Evolutionary conservation across 2,329 filamentous ascomycete genomes (phyloP).

Genomic region (Pestalotiopsis sp.): DNA sequence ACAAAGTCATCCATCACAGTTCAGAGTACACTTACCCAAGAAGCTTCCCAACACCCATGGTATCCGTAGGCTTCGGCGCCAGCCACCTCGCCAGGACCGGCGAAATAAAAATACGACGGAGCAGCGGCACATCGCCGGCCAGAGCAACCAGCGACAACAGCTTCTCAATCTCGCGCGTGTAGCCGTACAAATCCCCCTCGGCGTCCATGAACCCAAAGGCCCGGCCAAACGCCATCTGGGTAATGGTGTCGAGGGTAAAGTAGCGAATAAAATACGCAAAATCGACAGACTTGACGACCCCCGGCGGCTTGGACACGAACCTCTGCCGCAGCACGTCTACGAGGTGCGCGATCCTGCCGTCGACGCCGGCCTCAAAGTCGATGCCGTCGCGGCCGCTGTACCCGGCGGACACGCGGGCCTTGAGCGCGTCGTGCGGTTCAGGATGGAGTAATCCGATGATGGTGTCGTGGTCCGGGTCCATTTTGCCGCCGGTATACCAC

Average conservation of each 20-base stretch:
- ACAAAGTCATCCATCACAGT: fast-evolving
- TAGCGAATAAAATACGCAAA: slow-evolving; percentile 14
- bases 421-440: slow-evolving; percentile 41
- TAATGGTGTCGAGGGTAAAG: slow-evolving; percentile 15
- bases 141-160: neutral
- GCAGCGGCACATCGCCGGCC: neutral
- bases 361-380: slow-evolving; percentile 39
- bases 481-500: slow-evolving; percentile 52
- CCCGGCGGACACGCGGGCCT: slow-evolving; percentile 40
- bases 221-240: slow-evolving; percentile 2
- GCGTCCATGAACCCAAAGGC: slow-evolving; percentile 14
- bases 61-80: neutral
- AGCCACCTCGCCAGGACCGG: neutral
- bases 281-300: neutral
- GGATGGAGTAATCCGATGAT: slow-evolving; percentile 52
- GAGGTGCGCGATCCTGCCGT: slow-evolving; percentile 45
- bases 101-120: neutral
- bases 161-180: slow-evolving; percentile 1
- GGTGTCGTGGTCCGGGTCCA: slow-evolving; percentile 58
- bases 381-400: slow-evolving; percentile 28
- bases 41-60: slow-evolving; percentile 3
- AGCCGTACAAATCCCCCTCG: slow-evolving; percentile 12
- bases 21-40: slow-evolving; percentile 4
- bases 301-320: slow-evolving; percentile 16
- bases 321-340: slow-evolving; percentile 44